A percentile compares a stretch with the other conserved stretches of the same genome.
These are phyloP conservation scores for Dryas drummondii DNA, from an alignment of 306 rosid species.

Conservation along the genomic window DNA sequence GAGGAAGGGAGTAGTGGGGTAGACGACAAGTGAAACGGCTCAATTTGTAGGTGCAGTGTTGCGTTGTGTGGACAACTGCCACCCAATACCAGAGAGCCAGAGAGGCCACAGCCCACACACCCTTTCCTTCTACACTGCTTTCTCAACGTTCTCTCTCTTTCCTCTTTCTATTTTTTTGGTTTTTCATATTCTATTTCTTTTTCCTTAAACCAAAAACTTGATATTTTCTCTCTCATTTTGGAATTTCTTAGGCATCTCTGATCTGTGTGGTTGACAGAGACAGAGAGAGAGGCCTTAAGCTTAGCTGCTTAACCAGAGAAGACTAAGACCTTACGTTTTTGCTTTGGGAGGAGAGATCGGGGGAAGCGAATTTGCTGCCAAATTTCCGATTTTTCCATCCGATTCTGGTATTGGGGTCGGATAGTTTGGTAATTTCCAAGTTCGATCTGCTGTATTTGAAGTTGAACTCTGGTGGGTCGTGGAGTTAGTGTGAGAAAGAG, in stretches of 20 bases:
- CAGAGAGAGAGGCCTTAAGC: not conserved
- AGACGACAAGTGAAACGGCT: constrained; percentile 38
- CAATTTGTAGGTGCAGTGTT: constrained; percentile 1
- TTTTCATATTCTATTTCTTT: not conserved
- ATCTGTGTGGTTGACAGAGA: not conserved
- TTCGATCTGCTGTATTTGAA: constrained; percentile 9
- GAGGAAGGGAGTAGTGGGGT: not conserved
- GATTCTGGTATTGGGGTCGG: not conserved
- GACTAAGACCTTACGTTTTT: not conserved
- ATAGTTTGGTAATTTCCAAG: constrained; percentile 5
- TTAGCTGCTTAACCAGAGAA: not conserved
- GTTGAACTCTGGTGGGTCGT: not conserved
- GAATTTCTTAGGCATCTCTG: constrained; percentile 17
- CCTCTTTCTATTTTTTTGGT: not conserved
- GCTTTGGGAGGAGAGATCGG: not conserved
- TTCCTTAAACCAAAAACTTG: not conserved
- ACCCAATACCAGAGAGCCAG: constrained; percentile 51
- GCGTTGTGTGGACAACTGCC: constrained; percentile 34
- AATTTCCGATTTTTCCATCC: not conserved
- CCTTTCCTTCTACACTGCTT: constrained; percentile 9
- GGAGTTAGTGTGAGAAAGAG: not conserved
- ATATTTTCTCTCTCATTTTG: not conserved
- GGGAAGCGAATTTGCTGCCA: not conserved
- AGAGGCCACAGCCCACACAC: constrained; percentile 29
- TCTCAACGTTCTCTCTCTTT: not conserved